phyloP scores from a whole-genome alignment of 2,329 filamentous ascomycete genomes.

The Hysterium pulicare region DNA sequence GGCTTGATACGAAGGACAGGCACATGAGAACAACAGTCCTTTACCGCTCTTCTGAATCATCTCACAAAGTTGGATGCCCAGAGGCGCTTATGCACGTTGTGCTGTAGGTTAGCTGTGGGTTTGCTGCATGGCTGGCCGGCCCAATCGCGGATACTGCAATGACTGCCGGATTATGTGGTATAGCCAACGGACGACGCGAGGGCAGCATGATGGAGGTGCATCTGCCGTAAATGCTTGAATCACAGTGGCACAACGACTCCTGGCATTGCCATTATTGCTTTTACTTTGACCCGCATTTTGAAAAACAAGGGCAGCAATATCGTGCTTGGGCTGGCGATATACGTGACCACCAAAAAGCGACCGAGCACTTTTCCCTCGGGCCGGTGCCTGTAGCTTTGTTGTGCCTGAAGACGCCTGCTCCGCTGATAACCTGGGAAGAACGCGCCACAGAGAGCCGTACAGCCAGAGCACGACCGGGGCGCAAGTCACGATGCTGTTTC shows the following conservation, averaged over 20 bases:
- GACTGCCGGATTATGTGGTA: conserved; percentile 10
- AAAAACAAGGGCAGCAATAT: not conserved
- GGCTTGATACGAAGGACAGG: conserved; percentile 18
- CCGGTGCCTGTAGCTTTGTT: conserved; percentile 12
- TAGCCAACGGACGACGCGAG: conserved; percentile 6
- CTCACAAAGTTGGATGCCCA: conserved; percentile 19
- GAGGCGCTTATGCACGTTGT: conserved; percentile 36
- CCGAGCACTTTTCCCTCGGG: conserved; percentile 25
- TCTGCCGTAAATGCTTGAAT: conserved; percentile 14
- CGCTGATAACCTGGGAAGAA: not conserved
- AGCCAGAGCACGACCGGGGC: not conserved
- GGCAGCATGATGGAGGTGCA: conserved; percentile 7
- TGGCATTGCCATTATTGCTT: conserved; percentile 13
- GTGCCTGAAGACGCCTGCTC: not conserved
- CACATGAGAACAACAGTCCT: conserved; percentile 21
- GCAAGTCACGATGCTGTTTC: not conserved
- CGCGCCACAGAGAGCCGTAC: conserved; percentile 2
- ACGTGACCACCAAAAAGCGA: no score
- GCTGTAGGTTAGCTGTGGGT: conserved; percentile 26
- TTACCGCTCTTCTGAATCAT: conserved; percentile 41
- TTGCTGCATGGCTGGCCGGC: conserved; percentile 21
- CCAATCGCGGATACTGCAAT: no score
- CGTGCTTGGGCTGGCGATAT: not conserved
- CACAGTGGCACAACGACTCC: conserved; percentile 18
- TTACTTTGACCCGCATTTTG: not conserved